These are phyloP conservation scores for Paracorniculantispora psalliotae DNA, from an alignment of 2,329 filamentous ascomycete genomes.

Conservation along the genomic window DNA sequence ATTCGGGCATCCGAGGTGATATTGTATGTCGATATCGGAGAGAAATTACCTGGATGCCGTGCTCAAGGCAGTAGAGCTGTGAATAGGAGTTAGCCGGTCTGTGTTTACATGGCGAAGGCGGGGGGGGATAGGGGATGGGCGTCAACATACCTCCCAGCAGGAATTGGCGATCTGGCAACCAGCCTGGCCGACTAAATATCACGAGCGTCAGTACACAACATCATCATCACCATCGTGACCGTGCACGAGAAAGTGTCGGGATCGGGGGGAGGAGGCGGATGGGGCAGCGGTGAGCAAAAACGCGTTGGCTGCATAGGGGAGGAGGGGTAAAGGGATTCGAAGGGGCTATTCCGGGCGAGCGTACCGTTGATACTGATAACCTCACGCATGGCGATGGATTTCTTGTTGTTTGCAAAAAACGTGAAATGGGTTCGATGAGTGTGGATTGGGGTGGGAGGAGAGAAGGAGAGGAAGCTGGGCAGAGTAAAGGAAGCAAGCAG, in stretches of 20 bases:
- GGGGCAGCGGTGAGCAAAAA: conserved; percentile 38
- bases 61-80: conserved; percentile 99
- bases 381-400: conserved; percentile 80
- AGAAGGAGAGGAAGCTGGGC: conserved; percentile 17
- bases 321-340: conserved; percentile 20
- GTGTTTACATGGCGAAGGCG: conserved; percentile 8
- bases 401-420: conserved; percentile 16
- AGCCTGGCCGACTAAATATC: conserved; percentile 85
- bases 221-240: neutral
- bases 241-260: neutral
- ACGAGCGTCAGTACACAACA: conserved; percentile 46
- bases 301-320: conserved; percentile 25
- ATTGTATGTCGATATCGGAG: conserved; percentile 17
- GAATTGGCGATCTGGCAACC: conserved; percentile 99
- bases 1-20: conserved; percentile 11
- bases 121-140: conserved; percentile 1
- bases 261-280: conserved; percentile 11
- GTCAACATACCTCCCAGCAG: conserved; percentile 93
- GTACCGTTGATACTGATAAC: conserved; percentile 98
- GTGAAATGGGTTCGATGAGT: conserved; percentile 19
- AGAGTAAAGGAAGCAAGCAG: conserved; percentile 2
- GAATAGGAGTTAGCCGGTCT: conserved; percentile 25
- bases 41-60: conserved; percentile 87
- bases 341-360: conserved; percentile 26
- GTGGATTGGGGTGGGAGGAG: conserved; percentile 18